Conservation (phyloP, 805 yeast genomes). For the Starmerella asiatica region DNA sequence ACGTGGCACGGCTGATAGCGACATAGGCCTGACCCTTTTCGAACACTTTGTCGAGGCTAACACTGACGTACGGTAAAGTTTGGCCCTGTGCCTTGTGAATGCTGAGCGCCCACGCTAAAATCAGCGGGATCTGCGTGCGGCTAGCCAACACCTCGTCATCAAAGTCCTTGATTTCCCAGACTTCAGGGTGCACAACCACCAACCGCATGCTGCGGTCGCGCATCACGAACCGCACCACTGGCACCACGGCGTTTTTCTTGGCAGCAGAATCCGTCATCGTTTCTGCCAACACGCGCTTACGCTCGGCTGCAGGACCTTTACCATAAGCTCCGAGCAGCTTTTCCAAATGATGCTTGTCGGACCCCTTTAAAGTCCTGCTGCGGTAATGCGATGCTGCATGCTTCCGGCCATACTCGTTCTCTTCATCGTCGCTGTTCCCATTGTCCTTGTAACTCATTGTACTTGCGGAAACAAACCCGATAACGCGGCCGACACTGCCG, state of each 20-base stretch:
- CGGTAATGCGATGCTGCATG: not conserved
- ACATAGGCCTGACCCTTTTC: conserved; percentile 95
- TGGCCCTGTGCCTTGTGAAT: conserved; percentile 96
- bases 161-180: conserved; percentile 70
- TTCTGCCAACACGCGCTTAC: conserved; percentile 13
- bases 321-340: conserved; percentile 6
- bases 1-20: conserved; percentile 82
- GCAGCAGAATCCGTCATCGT: conserved; percentile 3
- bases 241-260: conserved; percentile 30
- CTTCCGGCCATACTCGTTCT: not conserved
- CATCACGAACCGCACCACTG: conserved; percentile 62
- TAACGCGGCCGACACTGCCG: conserved; percentile 75
- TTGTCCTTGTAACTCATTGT: not conserved
- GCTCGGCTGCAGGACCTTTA: not conserved
- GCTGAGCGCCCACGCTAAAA: conserved; percentile 88
- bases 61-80: conserved; percentile 59
- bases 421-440: not conserved
- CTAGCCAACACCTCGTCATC: conserved; percentile 52
- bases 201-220: conserved; percentile 61
- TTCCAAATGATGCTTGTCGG: not conserved
- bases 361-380: not conserved
- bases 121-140: conserved; percentile 68
- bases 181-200: conserved; percentile 69
- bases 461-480: conserved; percentile 35
- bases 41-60: conserved; percentile 62